Conservation (phyloP, 306 rosid species). For the Malus sylvestris region DNA sequence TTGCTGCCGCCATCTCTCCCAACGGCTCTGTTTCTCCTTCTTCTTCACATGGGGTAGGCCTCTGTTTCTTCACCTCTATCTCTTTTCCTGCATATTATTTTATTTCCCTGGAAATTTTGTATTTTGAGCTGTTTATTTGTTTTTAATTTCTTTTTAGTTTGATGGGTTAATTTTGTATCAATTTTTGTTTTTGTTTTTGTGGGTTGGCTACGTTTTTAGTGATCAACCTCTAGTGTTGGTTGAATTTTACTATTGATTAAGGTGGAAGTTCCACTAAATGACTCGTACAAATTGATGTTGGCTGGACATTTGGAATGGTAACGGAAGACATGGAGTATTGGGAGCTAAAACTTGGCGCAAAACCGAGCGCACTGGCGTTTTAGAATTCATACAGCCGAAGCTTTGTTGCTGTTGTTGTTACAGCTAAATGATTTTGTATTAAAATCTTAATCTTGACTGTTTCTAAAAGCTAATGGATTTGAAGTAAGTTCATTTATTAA, state of each 20-base stretch:
- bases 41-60: constrained; percentile 44
- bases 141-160: not conserved
- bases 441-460: not conserved
- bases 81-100: not conserved
- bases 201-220: not conserved
- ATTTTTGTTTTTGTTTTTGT: not conserved
- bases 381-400: no score
- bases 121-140: not conserved
- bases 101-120: not conserved
- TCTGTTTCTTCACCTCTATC: not conserved
- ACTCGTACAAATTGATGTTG: not conserved
- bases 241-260: not conserved
- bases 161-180: not conserved
- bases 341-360: no score
- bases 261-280: not conserved
- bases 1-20: constrained; percentile 28
- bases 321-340: no score
- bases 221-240: not conserved
- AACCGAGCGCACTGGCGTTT: no score
- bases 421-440: not conserved
- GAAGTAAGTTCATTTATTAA: not conserved
- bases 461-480: not conserved
- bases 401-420: no score
- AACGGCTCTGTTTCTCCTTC: constrained; percentile 44
- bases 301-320: not conserved